Base-by-base conservation (phyloP, 1,139 yeast genomes). In the Yamadazyma dendronema region DNA sequence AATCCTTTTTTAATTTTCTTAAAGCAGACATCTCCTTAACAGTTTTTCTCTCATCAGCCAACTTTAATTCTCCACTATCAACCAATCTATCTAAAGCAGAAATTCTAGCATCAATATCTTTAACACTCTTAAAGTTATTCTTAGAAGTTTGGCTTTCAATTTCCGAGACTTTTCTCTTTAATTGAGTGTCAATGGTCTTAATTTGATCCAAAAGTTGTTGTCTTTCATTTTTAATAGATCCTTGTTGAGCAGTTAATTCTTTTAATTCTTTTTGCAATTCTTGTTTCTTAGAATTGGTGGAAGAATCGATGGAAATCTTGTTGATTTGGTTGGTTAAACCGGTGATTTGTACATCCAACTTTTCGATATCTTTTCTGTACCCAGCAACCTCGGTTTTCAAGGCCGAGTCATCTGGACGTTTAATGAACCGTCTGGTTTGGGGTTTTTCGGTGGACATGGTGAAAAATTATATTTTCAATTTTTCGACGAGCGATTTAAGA, bases 1-100 rank as follows among this genome's bases (percentile, higher is more conserved):
- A 85, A 62, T 84, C 94, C 65, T 84, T 85, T 59, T 82, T 80
- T 57, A 84, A 70, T 67, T 87, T 88, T 65, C 94, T 83, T 61
- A 92, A 77, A 37, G 82, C 67, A 39, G 89, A 77, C 74, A 89
- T 86, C 66, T 92, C 97, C 67, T 85, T 85, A 52, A 94, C 80
- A 50, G 73, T 68, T 60, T 82, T 77, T 71, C 89, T 84, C 74
- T 94, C 99, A 47, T 92, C 96, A 38, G 90, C 97, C 57, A 94
- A 79, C 56, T 88, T 80, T 61, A 94, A 72, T 37, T 74, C 69
- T 43, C 98, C 98, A 37, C 86, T 67, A 44, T 86, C 89, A 47
- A 92, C 83, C 50, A 77, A 72, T 34, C 72, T 74, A 60, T 92
- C 97, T 54, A 89, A 77, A 57, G 74, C 70, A 48, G 65, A 62